Percentiles rank a stretch among this genome's conserved stretches.
Evolutionary conservation across 176 grass and related monocot genomes (phyloP).

Genomic region (Thinopyrum elongatum): DNA sequence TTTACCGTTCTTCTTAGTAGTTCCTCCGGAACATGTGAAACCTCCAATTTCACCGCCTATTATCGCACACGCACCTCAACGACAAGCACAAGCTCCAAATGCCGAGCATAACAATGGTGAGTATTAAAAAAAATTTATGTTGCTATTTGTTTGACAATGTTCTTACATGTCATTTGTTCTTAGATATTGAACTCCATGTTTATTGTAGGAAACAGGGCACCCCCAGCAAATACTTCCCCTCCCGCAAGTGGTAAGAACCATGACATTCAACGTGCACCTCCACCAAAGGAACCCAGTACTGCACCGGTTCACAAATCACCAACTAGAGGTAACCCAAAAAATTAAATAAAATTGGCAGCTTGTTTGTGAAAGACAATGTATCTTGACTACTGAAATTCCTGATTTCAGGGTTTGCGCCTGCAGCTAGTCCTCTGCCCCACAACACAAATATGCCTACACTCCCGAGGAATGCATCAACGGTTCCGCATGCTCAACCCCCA

Average conservation of each 20-base stretch:
- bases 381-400: conserved; percentile 26
- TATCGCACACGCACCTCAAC: conserved; percentile 38
- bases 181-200: conserved; percentile 13
- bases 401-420: conserved; percentile 52
- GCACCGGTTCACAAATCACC: conserved; percentile 43
- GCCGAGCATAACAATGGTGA: conserved; percentile 43
- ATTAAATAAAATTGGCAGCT: neutral
- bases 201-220: conserved; percentile 45
- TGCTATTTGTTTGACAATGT: conserved; percentile 3
- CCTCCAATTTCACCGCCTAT: conserved; percentile 39
- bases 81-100: conserved; percentile 48
- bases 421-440: conserved; percentile 60
- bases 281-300: conserved; percentile 42
- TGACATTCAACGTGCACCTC: conserved; percentile 40
- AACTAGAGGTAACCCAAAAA: conserved; percentile 45
- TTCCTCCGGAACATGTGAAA: conserved; percentile 30
- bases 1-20: conserved; percentile 32
- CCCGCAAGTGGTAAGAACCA: conserved; percentile 23
- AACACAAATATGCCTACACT: conserved; percentile 47
- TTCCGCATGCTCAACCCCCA: conserved; percentile 41
- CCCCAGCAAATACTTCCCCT: conserved; percentile 44
- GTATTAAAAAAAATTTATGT: conserved; percentile 6
- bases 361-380: conserved; percentile 6
- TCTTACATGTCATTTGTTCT: neutral
- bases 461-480: conserved; percentile 49